Conservation (phyloP, 148 eudicot genomes). For the Limonium bicolor region DNA sequence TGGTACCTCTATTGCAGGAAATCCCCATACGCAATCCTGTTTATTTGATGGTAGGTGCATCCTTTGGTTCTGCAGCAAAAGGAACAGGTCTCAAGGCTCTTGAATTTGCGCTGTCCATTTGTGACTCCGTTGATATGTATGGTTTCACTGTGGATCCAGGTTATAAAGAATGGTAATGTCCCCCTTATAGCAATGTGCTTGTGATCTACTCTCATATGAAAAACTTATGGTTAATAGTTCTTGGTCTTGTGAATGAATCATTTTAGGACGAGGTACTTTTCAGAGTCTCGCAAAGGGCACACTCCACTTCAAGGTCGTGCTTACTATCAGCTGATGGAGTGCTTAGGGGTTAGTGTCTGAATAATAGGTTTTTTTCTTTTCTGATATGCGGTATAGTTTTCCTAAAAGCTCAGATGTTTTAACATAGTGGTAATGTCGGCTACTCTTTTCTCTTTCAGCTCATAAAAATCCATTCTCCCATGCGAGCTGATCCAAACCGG, state of each 20-base stretch:
- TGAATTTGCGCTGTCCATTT: constrained; percentile 91
- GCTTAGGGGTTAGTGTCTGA: constrained; percentile 69
- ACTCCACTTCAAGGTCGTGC: constrained; percentile 98
- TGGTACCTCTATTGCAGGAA: constrained; percentile 43
- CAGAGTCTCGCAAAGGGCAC: constrained; percentile 96
- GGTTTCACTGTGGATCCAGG: constrained; percentile 99
- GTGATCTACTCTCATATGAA: neutral
- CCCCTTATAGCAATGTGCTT: neutral
- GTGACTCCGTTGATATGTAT: constrained; percentile 90
- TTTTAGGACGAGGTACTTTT: constrained; percentile 90
- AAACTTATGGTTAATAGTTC: neutral
- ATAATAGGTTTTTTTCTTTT: neutral
- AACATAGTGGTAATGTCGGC: constrained; percentile 5
- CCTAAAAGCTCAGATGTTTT: neutral
- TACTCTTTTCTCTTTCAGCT: constrained; percentile 24
- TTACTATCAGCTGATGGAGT: constrained; percentile 99
- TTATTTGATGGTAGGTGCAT: constrained; percentile 90
- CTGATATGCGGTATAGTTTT: neutral
- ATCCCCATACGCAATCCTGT: constrained; percentile 84
- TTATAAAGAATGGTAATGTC: constrained; percentile 81
- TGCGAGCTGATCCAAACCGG: constrained; percentile 89
- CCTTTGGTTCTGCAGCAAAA: constrained; percentile 98
- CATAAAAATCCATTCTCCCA: constrained; percentile 90
- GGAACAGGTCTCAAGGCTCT: constrained; percentile 99
- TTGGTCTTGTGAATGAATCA: neutral